Evolutionary conservation across 2,329 filamentous ascomycete genomes (phyloP).

Genomic region (Alternaria arbusti): DNA sequence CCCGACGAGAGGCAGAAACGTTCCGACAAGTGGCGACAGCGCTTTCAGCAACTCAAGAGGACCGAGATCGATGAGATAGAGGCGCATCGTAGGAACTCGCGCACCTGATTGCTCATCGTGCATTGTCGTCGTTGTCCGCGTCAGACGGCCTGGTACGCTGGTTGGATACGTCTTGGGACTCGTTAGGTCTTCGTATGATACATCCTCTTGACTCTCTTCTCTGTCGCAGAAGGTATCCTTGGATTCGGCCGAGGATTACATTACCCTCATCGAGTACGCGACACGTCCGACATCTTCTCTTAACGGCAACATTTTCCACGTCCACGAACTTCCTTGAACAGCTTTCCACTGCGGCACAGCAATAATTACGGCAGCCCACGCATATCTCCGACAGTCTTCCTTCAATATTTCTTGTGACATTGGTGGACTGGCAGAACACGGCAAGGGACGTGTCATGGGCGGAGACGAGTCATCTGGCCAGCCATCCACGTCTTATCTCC

Average conservation of each 20-base stretch:
- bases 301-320: neutral
- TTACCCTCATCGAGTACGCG: neutral
- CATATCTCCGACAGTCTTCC: neutral
- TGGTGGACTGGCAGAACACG: conserved; percentile 2
- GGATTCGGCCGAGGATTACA: neutral
- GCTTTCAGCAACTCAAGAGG: conserved; percentile 44
- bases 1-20: conserved; percentile 46
- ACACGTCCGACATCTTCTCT: neutral
- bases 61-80: conserved; percentile 38
- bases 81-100: conserved; percentile 22
- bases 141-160: neutral
- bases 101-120: conserved; percentile 2
- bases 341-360: neutral
- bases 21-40: conserved; percentile 45
- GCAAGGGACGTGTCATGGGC: neutral
- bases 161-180: neutral
- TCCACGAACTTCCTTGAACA: neutral
- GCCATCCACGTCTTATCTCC: neutral
- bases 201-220: neutral
- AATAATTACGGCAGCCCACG: neutral
- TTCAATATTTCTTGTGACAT: neutral
- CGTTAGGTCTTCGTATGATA: neutral
- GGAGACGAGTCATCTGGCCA: neutral
- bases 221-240: neutral
- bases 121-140: neutral